Conservation (phyloP, 805 yeast genomes). For the Cyberlindnera subsufficiens region DNA sequence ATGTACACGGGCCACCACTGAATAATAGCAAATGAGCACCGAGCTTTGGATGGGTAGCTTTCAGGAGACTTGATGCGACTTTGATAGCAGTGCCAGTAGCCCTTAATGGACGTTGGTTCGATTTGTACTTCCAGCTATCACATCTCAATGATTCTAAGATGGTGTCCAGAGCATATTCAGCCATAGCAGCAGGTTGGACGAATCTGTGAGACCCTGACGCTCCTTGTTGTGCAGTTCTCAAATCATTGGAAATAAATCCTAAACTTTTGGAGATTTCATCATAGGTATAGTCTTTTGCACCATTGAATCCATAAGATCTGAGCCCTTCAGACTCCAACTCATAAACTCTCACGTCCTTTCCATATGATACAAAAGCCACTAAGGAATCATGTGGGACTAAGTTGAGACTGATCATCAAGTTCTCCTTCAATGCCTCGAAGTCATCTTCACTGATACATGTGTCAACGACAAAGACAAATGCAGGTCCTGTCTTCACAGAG, state of each 20-base stretch:
- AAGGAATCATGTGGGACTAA: slow-evolving; percentile 50
- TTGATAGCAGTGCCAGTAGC: slow-evolving; percentile 58
- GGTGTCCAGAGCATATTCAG: slow-evolving; percentile 43
- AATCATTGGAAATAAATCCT: slow-evolving; percentile 36
- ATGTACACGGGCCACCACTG: slow-evolving; percentile 60
- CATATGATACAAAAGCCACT: slow-evolving; percentile 54
- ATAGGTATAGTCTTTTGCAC: slow-evolving; percentile 42
- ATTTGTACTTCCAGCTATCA: slow-evolving; percentile 43
- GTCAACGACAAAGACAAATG: slow-evolving; percentile 53
- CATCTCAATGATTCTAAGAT: slow-evolving; percentile 43
- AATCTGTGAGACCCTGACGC: slow-evolving; percentile 9
- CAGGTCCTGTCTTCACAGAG: slow-evolving; percentile 28
- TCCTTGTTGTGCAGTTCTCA: slow-evolving; percentile 11
- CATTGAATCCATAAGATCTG: slow-evolving; percentile 45
- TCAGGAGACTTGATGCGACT: slow-evolving; percentile 35
- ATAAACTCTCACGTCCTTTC: slow-evolving; percentile 53
- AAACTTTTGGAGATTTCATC: slow-evolving; percentile 41
- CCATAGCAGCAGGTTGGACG: slow-evolving; percentile 15
- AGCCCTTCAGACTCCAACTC: slow-evolving; percentile 36
- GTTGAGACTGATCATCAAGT: slow-evolving; percentile 36
- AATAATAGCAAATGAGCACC: slow-evolving; percentile 53
- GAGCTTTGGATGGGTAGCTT: slow-evolving; percentile 35
- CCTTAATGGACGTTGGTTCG: slow-evolving; percentile 43
- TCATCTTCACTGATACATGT: slow-evolving; percentile 49
- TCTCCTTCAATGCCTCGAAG: slow-evolving; percentile 44